phyloP scores from a whole-genome alignment of 2,329 filamentous ascomycete genomes.

The Fusarium proliferatum region DNA sequence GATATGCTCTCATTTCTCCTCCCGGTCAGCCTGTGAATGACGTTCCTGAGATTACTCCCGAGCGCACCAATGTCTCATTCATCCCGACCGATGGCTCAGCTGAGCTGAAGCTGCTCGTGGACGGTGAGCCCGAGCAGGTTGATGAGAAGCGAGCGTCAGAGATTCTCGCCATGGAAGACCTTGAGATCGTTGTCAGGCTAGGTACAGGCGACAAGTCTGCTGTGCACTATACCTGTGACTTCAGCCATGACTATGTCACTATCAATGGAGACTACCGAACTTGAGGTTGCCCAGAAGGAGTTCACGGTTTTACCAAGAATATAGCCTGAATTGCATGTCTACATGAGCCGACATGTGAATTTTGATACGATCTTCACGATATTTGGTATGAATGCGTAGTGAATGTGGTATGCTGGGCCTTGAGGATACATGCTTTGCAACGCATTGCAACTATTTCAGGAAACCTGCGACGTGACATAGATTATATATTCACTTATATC shows the following conservation, averaged over 20 bases:
- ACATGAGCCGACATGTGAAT: not conserved
- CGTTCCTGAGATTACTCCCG: conserved; percentile 72
- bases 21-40: conserved; percentile 67
- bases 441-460: not conserved
- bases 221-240: conserved; percentile 87
- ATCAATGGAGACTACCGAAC: conserved; percentile 78
- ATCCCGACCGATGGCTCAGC: conserved; percentile 79
- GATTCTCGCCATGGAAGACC: conserved; percentile 80
- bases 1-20: conserved; percentile 76
- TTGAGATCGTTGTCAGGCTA: conserved; percentile 81
- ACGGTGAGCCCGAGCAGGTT: conserved; percentile 82
- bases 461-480: not conserved
- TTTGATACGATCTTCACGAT: not conserved
- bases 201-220: conserved; percentile 76
- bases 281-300: conserved; percentile 44
- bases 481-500: not conserved
- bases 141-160: conserved; percentile 81
- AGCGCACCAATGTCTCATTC: conserved; percentile 82
- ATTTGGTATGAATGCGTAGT: not conserved
- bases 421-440: not conserved
- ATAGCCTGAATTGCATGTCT: not conserved
- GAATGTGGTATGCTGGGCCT: not conserved
- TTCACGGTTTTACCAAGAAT: not conserved
- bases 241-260: conserved; percentile 82
- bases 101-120: conserved; percentile 80